Evolutionary conservation across 768 basidiomycete genomes (phyloP).

Genomic region (Tylopilus felleus): DNA sequence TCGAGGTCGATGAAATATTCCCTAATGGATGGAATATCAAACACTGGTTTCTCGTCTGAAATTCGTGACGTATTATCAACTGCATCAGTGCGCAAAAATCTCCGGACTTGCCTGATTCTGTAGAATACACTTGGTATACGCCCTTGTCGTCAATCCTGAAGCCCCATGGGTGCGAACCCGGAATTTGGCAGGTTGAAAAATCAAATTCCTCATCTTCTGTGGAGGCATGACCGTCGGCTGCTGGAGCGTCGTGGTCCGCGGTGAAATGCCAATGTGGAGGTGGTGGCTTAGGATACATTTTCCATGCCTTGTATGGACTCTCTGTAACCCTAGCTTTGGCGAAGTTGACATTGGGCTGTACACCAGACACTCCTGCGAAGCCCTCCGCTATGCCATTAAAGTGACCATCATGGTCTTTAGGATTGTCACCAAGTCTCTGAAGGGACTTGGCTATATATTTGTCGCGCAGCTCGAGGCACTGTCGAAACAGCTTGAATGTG

Average conservation of each 20-base stretch:
- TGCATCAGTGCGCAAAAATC: background rate
- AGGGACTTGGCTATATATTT: constrained; percentile 89
- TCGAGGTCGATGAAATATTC: constrained; percentile 98
- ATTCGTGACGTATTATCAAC: constrained; percentile 8
- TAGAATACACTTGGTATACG: constrained; percentile 80
- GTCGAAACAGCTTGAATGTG: constrained; percentile 71
- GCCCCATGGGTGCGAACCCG: constrained; percentile 57
- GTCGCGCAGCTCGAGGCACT: constrained; percentile 88
- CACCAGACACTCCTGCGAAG: constrained; percentile 60
- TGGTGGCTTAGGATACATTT: constrained; percentile 88
- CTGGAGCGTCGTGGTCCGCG: constrained; percentile 45
- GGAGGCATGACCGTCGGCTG: constrained; percentile 33
- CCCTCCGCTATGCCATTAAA: constrained; percentile 69
- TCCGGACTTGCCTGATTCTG: constrained; percentile 6
- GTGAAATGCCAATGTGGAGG: constrained; percentile 96
- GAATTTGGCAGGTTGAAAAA: constrained; percentile 72
- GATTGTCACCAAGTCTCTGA: constrained; percentile 94
- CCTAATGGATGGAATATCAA: constrained; percentile 77
- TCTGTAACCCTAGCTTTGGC: constrained; percentile 21
- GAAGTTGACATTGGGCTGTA: constrained; percentile 57
- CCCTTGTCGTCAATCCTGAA: constrained; percentile 84
- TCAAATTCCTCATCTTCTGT: constrained; percentile 52
- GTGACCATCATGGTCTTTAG: constrained; percentile 80
- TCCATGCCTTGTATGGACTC: constrained; percentile 62
- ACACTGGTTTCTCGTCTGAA: constrained; percentile 53